Conservation (phyloP, 352 stramenopile genomes). For the Plasmopara viticola region DNA sequence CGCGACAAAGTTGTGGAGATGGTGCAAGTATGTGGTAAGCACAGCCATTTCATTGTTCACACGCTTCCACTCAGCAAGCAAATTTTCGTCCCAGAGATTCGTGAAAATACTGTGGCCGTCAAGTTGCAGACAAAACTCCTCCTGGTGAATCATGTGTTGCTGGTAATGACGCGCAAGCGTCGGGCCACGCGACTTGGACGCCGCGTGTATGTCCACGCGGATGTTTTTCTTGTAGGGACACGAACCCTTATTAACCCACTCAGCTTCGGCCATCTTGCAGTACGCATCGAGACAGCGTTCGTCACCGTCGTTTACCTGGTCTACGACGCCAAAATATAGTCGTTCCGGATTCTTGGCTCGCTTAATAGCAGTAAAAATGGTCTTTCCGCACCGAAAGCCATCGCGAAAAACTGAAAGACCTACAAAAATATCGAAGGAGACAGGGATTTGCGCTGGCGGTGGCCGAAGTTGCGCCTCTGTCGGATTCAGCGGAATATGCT, state of each 20-base stretch:
- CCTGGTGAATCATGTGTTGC: constrained; percentile 63
- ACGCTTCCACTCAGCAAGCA: constrained; percentile 66
- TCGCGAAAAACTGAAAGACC: constrained; percentile 81
- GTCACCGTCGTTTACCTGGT: constrained; percentile 74
- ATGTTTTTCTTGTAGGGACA: constrained; percentile 74
- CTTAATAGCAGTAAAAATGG: constrained; percentile 72
- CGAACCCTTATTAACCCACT: constrained; percentile 55
- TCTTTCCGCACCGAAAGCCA: constrained; percentile 73
- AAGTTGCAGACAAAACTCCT: constrained; percentile 83
- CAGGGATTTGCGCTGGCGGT: constrained; percentile 44
- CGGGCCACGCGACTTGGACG: constrained; percentile 67
- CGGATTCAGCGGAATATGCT: constrained; percentile 57
- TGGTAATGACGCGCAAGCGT: constrained; percentile 78
- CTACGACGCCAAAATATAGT: constrained; percentile 75
- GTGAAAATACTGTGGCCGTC: constrained; percentile 85
- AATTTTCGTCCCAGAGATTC: constrained; percentile 71
- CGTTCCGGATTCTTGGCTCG: constrained; percentile 61
- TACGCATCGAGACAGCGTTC: constrained; percentile 67
- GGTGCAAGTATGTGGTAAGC: constrained; percentile 74
- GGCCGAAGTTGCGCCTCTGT: constrained; percentile 37
- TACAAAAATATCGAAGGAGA: constrained; percentile 59
- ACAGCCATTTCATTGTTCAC: constrained; percentile 82
- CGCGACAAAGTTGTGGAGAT: constrained; percentile 77
- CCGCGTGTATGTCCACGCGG: constrained; percentile 53
- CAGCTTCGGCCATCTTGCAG: constrained; percentile 61